phyloP scores from a whole-genome alignment of 345 rosid species.

The Chamaenerion angustifolium region DNA sequence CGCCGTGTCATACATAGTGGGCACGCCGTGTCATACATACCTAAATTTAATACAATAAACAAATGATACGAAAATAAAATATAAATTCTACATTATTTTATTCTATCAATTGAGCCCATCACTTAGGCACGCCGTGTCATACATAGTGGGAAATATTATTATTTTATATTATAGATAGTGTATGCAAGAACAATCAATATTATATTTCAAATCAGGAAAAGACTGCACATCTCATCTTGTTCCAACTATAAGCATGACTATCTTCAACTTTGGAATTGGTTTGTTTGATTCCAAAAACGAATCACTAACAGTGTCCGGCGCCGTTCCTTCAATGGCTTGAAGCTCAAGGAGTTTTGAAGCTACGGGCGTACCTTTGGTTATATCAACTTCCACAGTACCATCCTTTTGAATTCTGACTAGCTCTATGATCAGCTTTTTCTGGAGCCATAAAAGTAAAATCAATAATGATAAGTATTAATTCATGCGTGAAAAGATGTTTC shows the following conservation, averaged over 20 bases:
- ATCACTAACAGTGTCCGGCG: constrained; percentile 25
- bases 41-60: no score
- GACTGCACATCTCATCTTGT: constrained; percentile 99
- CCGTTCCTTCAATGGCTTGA: constrained; percentile 33
- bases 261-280: constrained; percentile 61
- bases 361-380: constrained; percentile 45
- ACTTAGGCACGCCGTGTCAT: no score
- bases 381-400: constrained; percentile 89
- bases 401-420: constrained; percentile 83
- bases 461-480: neutral
- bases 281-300: constrained; percentile 26
- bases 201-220: no score
- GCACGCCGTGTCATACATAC: no score
- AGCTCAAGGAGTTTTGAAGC: constrained; percentile 74
- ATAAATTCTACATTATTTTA: no score
- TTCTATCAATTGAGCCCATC: no score
- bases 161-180: no score
- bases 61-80: no score
- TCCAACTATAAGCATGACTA: no score
- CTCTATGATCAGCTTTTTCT: constrained; percentile 78
- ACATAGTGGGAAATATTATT: no score
- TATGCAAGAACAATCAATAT: no score
- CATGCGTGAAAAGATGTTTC: constrained; percentile 3
- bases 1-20: no score
- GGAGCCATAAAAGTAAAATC: constrained; percentile 6